Evolutionary conservation across 1,284 basidiomycete genomes (phyloP), one percentile per base, ranked within the genome.

Genomic region (Tilletiaria anomala): DNA sequence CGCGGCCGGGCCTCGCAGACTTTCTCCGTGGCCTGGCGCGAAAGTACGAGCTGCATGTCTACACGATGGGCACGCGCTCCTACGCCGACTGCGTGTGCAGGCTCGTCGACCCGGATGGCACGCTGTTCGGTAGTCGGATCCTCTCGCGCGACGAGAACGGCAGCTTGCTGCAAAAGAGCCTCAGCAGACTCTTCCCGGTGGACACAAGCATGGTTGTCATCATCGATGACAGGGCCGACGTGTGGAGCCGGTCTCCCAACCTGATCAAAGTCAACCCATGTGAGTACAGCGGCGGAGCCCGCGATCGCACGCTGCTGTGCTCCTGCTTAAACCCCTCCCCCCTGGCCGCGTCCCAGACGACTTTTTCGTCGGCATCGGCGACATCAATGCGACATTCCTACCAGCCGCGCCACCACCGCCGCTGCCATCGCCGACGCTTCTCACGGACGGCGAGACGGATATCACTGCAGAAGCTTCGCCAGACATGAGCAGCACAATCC

Each of bases 201-300:
- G 91, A 96, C 69, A 88, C 86, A 33, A 88, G 85, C 37, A 97
- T 96, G 91, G 91, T 96, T 1, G 91, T 96, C 49, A 84, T 97
- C 59, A 97, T 97, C 50, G 91, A 97, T 69, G 91, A 97, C 70
- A 78, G 91, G 22, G 83, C 86, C 2, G 91, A 97, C 62, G 91
- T 97, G 16, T 97, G 91, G 91, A 83, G 85, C 55, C 84, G 83
- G 77, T 70, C 72, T 47, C 87, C 89, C 0, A 96, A 97, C 67
- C 73, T 97, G 23, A 76, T 97, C 64, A 93, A 94, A 71, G 91
- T 96, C 44, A 77, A 91, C 21, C 91, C 91, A 37, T 97, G 87
- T 88, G 53, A 58, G 84, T 75, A 12, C 1, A 12, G 3, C 4
- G 21, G 5, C 23, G 34, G 6, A 31, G 11, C 37, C 15, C 32